Evolutionary conservation across 75 land plant genomes (phyloP).

Genomic region (Cunninghamia lanceolata): DNA sequence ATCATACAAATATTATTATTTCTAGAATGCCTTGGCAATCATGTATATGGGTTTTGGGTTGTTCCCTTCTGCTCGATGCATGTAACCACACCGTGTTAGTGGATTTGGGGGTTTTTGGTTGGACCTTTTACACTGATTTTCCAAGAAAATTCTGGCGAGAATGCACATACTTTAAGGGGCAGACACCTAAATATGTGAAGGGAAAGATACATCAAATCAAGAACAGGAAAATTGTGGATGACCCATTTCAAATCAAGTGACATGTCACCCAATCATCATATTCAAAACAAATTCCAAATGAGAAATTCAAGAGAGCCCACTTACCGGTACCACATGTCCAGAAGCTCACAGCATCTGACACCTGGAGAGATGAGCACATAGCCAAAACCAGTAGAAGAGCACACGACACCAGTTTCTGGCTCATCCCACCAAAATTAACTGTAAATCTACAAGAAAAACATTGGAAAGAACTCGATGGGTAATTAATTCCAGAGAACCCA

Average conservation of each 20-base stretch:
- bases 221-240: not conserved
- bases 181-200: not conserved
- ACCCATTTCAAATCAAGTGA: not conserved
- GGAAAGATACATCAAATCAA: not conserved
- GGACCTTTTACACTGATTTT: not conserved
- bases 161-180: not conserved
- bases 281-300: not conserved
- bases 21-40: not conserved
- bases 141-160: not conserved
- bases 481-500: not conserved
- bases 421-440: not conserved
- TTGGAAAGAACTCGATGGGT: not conserved
- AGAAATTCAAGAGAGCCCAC: not conserved
- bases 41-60: not conserved
- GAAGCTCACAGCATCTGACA: not conserved
- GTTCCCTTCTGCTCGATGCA: not conserved
- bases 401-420: not conserved
- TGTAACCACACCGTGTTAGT: not conserved
- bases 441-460: not conserved
- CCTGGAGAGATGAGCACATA: not conserved
- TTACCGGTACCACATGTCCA: not conserved
- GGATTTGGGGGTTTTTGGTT: too few species aligned
- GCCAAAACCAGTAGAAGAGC: not conserved
- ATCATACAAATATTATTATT: not conserved
- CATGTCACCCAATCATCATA: not conserved